These are phyloP conservation scores for Cercospora beticola DNA, from an alignment of 2,329 filamentous ascomycete genomes.

Conservation along the genomic window DNA sequence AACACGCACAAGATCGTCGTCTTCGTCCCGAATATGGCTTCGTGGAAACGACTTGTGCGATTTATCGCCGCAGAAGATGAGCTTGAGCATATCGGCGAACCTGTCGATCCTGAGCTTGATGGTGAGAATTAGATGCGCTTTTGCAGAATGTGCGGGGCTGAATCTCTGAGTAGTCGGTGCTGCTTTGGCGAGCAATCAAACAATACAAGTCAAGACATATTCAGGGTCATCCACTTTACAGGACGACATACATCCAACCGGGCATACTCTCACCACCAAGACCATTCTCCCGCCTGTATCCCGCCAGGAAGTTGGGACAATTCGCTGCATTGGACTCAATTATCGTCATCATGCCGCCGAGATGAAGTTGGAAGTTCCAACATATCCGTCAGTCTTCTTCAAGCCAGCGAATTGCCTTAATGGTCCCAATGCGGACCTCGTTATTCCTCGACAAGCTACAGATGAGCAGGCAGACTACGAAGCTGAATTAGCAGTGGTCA, in stretches of 20 bases:
- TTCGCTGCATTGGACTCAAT: slow-evolving; percentile 61
- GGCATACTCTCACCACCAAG: slow-evolving; percentile 56
- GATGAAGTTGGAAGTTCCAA: slow-evolving; percentile 13
- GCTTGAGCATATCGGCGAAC: slow-evolving; percentile 31
- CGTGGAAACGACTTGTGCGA: slow-evolving; percentile 64
- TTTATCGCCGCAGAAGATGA: slow-evolving; percentile 66
- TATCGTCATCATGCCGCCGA: slow-evolving; percentile 40
- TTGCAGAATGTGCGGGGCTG: neutral
- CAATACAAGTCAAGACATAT: slow-evolving; percentile 4
- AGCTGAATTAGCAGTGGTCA: slow-evolving; percentile 52
- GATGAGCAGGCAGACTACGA: slow-evolving; percentile 51
- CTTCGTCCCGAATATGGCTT: neutral
- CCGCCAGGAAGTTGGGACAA: slow-evolving; percentile 52
- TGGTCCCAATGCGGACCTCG: neutral
- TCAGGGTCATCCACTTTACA: slow-evolving; percentile 2
- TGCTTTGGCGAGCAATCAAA: slow-evolving; percentile 37
- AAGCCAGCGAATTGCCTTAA: slow-evolving; percentile 17
- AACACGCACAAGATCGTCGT: neutral
- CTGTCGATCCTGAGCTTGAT: slow-evolving; percentile 16
- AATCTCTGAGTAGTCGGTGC: slow-evolving; percentile 50
- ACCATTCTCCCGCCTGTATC: slow-evolving; percentile 54
- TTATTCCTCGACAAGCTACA: slow-evolving; percentile 17
- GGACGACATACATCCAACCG: slow-evolving; percentile 48
- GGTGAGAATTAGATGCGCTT: neutral
- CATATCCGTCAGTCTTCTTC: slow-evolving; percentile 16